phyloP scores from a whole-genome alignment of 345 rosid genomes.

The Populus davidiana region DNA sequence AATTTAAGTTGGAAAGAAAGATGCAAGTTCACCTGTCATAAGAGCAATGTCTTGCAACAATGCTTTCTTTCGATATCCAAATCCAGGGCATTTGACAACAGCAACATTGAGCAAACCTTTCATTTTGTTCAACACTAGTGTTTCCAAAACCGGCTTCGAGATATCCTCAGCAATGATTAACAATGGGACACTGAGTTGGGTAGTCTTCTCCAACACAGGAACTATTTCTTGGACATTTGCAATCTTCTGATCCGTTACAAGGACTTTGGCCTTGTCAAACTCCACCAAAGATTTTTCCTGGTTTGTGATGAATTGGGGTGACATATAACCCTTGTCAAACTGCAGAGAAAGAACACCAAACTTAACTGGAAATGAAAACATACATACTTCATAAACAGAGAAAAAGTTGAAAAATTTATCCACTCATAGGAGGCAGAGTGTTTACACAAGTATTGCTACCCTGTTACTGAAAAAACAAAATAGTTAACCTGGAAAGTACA shows the following conservation, averaged over 20 bases:
- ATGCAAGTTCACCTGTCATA: conserved; percentile 55
- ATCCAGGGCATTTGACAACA: conserved; percentile 78
- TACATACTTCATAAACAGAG: neutral
- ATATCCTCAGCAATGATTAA: conserved; percentile 79
- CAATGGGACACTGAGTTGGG: conserved; percentile 71
- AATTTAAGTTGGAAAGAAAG: conserved; percentile 3
- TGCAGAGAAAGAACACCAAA: conserved; percentile 28
- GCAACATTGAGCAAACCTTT: conserved; percentile 77
- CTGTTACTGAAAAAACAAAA: neutral
- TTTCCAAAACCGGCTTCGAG: conserved; percentile 61
- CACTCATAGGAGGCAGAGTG: neutral
- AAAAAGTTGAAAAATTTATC: neutral
- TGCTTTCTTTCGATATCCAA: conserved; percentile 72
- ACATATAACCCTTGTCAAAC: conserved; percentile 87
- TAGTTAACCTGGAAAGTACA: neutral
- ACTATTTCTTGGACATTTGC: conserved; percentile 59
- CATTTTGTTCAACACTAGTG: conserved; percentile 65
- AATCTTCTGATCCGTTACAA: conserved; percentile 76
- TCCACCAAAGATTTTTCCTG: conserved; percentile 69
- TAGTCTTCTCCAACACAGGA: conserved; percentile 72
- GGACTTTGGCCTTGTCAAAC: conserved; percentile 72
- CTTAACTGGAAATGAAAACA: neutral
- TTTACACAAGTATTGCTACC: neutral
- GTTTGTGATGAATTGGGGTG: conserved; percentile 76
- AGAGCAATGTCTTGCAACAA: conserved; percentile 85